Base-by-base conservation (phyloP, 2,329 filamentous ascomycete genomes). In the Gyromitra esculenta region DNA sequence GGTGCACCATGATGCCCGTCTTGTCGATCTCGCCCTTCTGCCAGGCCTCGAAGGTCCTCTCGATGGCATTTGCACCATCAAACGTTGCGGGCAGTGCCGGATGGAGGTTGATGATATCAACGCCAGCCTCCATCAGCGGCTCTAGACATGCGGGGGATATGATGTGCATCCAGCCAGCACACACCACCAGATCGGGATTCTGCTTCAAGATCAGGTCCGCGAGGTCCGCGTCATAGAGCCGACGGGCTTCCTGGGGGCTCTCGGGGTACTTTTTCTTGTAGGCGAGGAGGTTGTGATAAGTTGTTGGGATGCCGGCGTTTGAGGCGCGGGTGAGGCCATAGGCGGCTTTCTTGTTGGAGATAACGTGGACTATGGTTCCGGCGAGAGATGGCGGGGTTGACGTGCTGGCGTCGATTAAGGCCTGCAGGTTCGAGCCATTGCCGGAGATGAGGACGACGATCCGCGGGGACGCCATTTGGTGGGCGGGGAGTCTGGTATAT, bases 141-240 rank as follows among this genome's bases (percentile, higher is more conserved):
- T 87, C 86, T 62, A 97, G 85, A 82, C 96, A 96, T 0, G 86
- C 85, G 1, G 86, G 85, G 0, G 89, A 90, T 63, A 96, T 88
- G 73, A 96, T 91, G 82, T 96, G 91, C 93, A 96, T 96, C 88
- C 92, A 96, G 1, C 94, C 93, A 2, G 92, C 91, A 79, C 94
- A 91, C 7, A 96, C 91, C 63, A 97, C 89, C 70, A 97, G 84
- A 70, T 94, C 88, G 0, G 93, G 93, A 73, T 84, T 84, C 78
- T 91, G 88, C 15, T 73, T 77, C 31, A 95, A 85, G 67, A 96
- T 87, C 76, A 91, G 86, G 54, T 87, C 83, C 0, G 92, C 92
- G 78, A 97, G 86, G 56, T 92, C 92, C 13, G 89, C 88, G 82
- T 97, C 93, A 83, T 96, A 96, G 69, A 86, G 86, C 60, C 87